Evolutionary conservation across 108 stramenopile species (phyloP).

Genomic region (Fistulifera solaris): DNA sequence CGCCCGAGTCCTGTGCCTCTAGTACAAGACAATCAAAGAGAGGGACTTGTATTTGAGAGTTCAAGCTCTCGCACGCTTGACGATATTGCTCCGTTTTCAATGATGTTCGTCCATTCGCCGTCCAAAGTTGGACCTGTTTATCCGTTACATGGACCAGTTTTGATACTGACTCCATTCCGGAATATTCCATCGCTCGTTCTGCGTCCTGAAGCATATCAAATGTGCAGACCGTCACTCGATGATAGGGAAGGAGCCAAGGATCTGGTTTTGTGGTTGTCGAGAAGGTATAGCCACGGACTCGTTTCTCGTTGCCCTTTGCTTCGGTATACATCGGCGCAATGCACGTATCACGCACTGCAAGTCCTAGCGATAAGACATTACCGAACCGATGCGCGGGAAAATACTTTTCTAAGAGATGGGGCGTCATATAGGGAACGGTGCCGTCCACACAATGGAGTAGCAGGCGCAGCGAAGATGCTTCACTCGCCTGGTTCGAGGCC

Average conservation of each 20-base stretch:
- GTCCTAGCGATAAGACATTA: conserved; percentile 40
- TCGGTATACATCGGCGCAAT: conserved; percentile 31
- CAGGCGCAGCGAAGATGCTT: conserved; percentile 21
- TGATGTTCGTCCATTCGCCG: conserved; percentile 63
- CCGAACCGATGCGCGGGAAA: conserved; percentile 33
- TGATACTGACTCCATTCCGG: not conserved
- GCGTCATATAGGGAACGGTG: conserved; percentile 61
- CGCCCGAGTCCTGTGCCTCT: too few species aligned
- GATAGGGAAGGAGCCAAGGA: conserved; percentile 40
- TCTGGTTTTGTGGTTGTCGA: conserved; percentile 17
- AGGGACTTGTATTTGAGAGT: conserved; percentile 18
- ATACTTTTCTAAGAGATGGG: conserved; percentile 32
- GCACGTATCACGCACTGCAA: conserved; percentile 69
- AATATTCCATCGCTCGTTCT: not conserved
- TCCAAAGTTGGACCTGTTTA: conserved; percentile 42
- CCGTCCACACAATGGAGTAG: conserved; percentile 66
- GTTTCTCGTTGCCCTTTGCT: conserved; percentile 21
- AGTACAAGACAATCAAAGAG: conserved; percentile 21
- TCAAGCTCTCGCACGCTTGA: conserved; percentile 20
- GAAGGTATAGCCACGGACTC: conserved; percentile 62
- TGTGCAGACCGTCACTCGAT: conserved; percentile 52
- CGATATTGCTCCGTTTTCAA: conserved; percentile 43
- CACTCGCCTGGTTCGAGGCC: too few species aligned
- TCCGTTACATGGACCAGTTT: conserved; percentile 20
- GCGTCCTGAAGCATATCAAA: conserved; percentile 27